Base-by-base conservation (phyloP, 2,329 filamentous ascomycete species). In the Sporothrix phasma region DNA sequence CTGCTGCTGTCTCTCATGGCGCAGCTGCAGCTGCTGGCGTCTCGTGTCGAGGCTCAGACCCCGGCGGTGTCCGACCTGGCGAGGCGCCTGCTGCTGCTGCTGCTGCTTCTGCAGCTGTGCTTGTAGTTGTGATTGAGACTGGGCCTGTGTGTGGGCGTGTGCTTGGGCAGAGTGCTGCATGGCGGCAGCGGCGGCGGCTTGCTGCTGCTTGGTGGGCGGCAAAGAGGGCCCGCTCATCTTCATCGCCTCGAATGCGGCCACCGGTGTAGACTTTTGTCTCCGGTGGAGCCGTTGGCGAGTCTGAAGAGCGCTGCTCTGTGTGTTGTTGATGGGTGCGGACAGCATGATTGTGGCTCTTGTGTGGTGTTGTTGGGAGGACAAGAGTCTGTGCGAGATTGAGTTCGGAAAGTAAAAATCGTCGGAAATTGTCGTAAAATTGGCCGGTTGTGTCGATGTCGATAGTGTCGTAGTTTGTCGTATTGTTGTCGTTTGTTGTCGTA, bases 201-300 rank as follows among this genome's bases (percentile, higher is more conserved):
- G 59, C 47, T 51, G 46, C 46, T 61, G 51, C 39, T 56, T 45
- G 49, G 84, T 80, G 65, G 76, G 81, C 72, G 87, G 84, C 78
- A 89, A 81, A 77, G 81, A 83, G 63, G 31, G 61, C 3, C 51
- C 45, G 65, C 77, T 78, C 77, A 86, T 84, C 82, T 86, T 88
- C 74, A 85, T 83, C 72, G 85, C 84, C 75, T 93, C 89, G 78
- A 90, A 89, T 75, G 83, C 84, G 76, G 83, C 84, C 69, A 61
- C 65, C 10, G 90, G 89, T 73, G 89, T 93, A 72, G 92, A 96
- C 73, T 90, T 88, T 80, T 96, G 91, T 79, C 92, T 88, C 76
- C 90, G 84, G 79, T 96, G 91, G 77, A 85, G 83, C 78, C 85
- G 84, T 76, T 87, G 84, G 76, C 86, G 86, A 77, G 83, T 83